Conservation (phyloP, 1,284 basidiomycete species). For the Phellinidium pouzarii region DNA sequence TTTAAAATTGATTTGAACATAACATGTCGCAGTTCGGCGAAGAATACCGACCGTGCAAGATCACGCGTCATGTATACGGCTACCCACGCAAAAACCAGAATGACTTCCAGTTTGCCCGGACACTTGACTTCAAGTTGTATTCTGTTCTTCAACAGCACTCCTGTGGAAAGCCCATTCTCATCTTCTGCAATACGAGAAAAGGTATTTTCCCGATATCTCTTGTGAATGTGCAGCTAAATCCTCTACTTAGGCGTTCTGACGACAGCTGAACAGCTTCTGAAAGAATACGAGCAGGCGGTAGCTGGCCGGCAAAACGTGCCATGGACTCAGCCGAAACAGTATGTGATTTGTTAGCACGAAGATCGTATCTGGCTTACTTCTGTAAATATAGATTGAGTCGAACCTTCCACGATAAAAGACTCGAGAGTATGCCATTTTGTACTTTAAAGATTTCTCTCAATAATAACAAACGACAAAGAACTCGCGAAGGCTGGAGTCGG, state of each 20-base stretch:
- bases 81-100: conserved; percentile 60
- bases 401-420: conserved; percentile 54
- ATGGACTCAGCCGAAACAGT: conserved; percentile 56
- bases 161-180: conserved; percentile 69
- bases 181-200: conserved; percentile 86
- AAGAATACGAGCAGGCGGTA: conserved; percentile 58
- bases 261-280: conserved; percentile 70
- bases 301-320: conserved; percentile 48
- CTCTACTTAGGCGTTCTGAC: conserved; percentile 46
- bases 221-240: not conserved
- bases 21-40: conserved; percentile 70
- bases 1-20: not conserved
- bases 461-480: conserved; percentile 33
- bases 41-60: conserved; percentile 80
- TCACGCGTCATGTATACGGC: conserved; percentile 66
- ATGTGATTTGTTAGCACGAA: conserved; percentile 11
- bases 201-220: conserved; percentile 34
- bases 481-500: conserved; percentile 65
- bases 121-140: conserved; percentile 74
- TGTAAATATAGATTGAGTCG: conserved; percentile 34
- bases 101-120: conserved; percentile 72
- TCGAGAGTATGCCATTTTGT: conserved; percentile 40
- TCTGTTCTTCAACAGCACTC: conserved; percentile 63
- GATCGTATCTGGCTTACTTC: conserved; percentile 1
- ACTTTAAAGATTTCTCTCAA: conserved; percentile 3